These are phyloP conservation scores for Candida bentonensis DNA, from an alignment of 805 yeast species.

Conservation along the genomic window DNA sequence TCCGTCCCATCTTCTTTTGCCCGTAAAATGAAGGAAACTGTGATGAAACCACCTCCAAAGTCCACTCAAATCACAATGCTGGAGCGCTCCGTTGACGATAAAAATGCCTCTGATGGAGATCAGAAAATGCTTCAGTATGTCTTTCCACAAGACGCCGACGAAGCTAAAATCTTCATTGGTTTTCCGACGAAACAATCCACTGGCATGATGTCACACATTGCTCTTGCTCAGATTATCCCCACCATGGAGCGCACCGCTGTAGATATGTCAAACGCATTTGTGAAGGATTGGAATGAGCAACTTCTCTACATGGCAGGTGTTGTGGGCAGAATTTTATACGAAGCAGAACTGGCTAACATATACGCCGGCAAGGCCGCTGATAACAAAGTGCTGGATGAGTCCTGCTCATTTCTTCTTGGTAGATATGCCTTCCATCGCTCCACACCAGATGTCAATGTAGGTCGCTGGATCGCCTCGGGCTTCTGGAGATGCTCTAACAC, in stretches of 20 bases:
- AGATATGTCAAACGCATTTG: constrained; percentile 26
- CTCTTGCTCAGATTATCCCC: constrained; percentile 26
- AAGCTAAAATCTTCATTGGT: constrained; percentile 27
- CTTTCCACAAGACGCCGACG: constrained; percentile 21
- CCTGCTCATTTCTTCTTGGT: constrained; percentile 14
- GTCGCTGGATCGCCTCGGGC: constrained; percentile 21
- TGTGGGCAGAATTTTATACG: constrained; percentile 22
- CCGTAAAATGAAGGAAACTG: constrained; percentile 21
- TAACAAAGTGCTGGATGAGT: constrained; percentile 8
- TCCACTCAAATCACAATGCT: constrained; percentile 22
- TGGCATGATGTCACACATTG: constrained; percentile 23
- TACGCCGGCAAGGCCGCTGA: not conserved
- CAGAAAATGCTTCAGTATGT: constrained; percentile 23
- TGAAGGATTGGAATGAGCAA: constrained; percentile 27
- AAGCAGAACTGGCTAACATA: constrained; percentile 17
- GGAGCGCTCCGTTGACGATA: constrained; percentile 16
- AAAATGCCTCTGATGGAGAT: constrained; percentile 17
- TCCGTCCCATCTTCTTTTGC: constrained; percentile 19
- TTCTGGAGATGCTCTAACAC: constrained; percentile 21
- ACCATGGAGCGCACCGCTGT: constrained; percentile 30
- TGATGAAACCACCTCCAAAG: constrained; percentile 28
- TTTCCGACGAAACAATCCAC: constrained; percentile 29
- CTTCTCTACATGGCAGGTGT: constrained; percentile 26
- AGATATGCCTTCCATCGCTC: constrained; percentile 20
- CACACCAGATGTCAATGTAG: constrained; percentile 24